phyloP scores from a whole-genome alignment of 768 basidiomycete genomes.

The Rhizopogon vulgaris region DNA sequence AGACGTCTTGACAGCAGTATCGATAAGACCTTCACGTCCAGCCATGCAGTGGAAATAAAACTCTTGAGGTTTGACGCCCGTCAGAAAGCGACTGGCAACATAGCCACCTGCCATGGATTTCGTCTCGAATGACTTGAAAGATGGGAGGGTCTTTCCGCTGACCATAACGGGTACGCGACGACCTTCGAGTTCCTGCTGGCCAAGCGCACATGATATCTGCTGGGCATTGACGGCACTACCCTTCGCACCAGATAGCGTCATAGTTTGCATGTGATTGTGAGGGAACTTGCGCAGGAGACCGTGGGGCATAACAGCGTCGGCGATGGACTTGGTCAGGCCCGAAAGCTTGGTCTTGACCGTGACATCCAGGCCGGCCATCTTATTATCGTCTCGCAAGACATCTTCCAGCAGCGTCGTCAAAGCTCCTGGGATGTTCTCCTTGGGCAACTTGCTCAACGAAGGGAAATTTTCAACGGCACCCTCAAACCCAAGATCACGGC shows the following conservation, averaged over 20 bases:
- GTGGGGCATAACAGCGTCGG: constrained; percentile 79
- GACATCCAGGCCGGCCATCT: constrained; percentile 95
- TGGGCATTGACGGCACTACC: constrained; percentile 96
- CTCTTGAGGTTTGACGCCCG: constrained; percentile 96
- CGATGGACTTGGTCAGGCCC: constrained; percentile 85
- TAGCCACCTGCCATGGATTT: constrained; percentile 97
- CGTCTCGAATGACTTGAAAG: constrained; percentile 97
- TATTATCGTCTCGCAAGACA: constrained; percentile 89
- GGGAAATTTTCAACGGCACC: constrained; percentile 91
- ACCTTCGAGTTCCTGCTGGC: constrained; percentile 97
- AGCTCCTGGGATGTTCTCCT: constrained; percentile 48
- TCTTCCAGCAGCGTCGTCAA: constrained; percentile 77
- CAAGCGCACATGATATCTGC: constrained; percentile 96
- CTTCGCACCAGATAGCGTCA: constrained; percentile 98
- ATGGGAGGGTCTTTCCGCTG: constrained; percentile 95
- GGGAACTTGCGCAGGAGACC: constrained; percentile 92
- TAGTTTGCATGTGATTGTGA: constrained; percentile 97
- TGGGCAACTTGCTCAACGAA: constrained; percentile 48
- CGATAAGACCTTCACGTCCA: constrained; percentile 96
- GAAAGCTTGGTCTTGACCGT: constrained; percentile 83
- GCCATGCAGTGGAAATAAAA: constrained; percentile 99
- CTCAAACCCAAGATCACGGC: constrained; percentile 70
- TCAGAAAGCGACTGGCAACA: constrained; percentile 96
- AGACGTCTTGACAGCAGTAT: constrained; percentile 98
- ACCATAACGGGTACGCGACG: constrained; percentile 99